Base-by-base conservation (phyloP, 345 rosid genomes). In the Turritis glabra region DNA sequence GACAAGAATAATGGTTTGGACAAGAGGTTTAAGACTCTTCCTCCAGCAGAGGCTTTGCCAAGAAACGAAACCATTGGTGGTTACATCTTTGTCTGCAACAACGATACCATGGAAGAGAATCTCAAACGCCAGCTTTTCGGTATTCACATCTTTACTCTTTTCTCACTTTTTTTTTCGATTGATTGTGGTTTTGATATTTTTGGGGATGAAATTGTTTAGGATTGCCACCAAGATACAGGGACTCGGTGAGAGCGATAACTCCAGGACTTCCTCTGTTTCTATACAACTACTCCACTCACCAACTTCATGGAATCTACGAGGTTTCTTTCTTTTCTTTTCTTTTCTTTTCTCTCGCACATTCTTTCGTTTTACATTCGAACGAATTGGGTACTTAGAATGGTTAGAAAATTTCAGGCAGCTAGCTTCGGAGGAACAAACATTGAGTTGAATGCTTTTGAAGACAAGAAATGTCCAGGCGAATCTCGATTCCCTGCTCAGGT, bases 61-160 rank as follows among this genome's bases (percentile, higher is more conserved):
- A 86, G 98, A 48, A 88, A 90, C 56, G 97, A 96, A 80, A 87
- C 94, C 21, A 81, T 96, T 12, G 99, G 99, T 2, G 99, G 99
- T 0, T 96, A 96, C 74, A 96, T 96, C 73, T 92, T 96, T 56
- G 99, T 96, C n/a, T 96, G 99, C 85, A 92, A 96, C 87, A 96
- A 96, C 61, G 99, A 96, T 65, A 96, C 99, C 33, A 96, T 96
- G 99, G 82, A 82, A 56, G 99, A 96, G 87, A 89, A 96, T 72
- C 91, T 96, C 71, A 86, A 78, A 77, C 82, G 99, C 37, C 84
- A 90, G 83, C 97, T 96, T 41, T 96, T 96, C 58, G 99, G 30
- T 51, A 21, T 22, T 4, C 22, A 18, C 6, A 4, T n/a, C 21
- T 50, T n/a, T n/a, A n/a, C n/a, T n/a, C n/a, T n/a, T n/a, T n/a